Conservation (phyloP, 495 filamentous ascomycete species). For the Articulospora tetracladia region DNA sequence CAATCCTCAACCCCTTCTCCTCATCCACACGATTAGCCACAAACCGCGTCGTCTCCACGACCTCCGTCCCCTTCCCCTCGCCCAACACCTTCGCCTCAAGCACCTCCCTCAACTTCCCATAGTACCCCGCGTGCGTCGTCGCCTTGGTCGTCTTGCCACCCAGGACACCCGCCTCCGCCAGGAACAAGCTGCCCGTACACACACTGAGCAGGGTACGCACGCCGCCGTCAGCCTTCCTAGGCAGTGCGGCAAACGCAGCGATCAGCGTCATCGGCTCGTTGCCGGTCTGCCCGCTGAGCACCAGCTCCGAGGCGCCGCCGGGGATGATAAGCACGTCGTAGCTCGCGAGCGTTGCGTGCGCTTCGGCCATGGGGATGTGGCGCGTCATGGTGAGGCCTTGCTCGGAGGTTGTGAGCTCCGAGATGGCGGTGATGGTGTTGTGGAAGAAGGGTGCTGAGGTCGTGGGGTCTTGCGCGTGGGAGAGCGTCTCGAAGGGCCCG, state of each 20-base stretch:
- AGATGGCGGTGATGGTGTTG: conserved; percentile 63
- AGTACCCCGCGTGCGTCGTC: conserved; percentile 59
- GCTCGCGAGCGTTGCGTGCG: conserved; percentile 54
- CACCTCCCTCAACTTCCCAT: conserved; percentile 55
- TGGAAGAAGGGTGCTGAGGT: conserved; percentile 48
- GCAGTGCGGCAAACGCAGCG: conserved; percentile 59
- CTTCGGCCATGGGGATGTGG: conserved; percentile 62
- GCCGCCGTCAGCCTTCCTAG: conserved; percentile 52
- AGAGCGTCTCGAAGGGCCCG: conserved; percentile 63
- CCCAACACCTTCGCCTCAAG: conserved; percentile 35
- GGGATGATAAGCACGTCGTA: conserved; percentile 70
- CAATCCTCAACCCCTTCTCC: conserved; percentile 59
- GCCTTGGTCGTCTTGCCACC: conserved; percentile 57
- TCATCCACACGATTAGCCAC: conserved; percentile 71
- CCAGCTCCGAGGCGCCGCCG: conserved; percentile 48
- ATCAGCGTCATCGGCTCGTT: conserved; percentile 57
- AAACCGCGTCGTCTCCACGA: conserved; percentile 63
- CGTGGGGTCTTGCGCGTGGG: conserved; percentile 12
- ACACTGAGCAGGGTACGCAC: conserved; percentile 69
- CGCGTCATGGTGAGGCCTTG: conserved; percentile 70
- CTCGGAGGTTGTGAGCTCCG: conserved; percentile 52
- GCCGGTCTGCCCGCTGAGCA: conserved; percentile 45
- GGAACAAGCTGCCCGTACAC: conserved; percentile 68
- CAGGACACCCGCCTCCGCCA: conserved; percentile 67
- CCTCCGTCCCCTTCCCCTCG: conserved; percentile 48